Evolutionary conservation across 2,329 filamentous ascomycete genomes (phyloP).

Genomic region (Talaromyces sp.): DNA sequence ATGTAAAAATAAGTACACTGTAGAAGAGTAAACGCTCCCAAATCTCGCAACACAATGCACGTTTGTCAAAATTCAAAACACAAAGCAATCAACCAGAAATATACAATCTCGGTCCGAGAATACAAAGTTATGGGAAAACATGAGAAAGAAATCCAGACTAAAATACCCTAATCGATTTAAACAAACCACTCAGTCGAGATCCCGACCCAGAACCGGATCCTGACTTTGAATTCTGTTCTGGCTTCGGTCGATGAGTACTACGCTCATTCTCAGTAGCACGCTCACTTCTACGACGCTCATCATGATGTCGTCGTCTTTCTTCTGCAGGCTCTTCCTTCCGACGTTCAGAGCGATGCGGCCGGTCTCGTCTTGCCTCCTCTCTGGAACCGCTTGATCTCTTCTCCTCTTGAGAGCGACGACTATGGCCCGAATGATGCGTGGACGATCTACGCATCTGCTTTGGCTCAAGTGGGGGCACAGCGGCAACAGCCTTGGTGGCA

Average conservation of each 20-base stretch:
- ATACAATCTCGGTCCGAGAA: neutral
- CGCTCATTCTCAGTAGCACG: slow-evolving; percentile 12
- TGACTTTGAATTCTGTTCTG: slow-evolving; percentile 11
- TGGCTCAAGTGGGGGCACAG: slow-evolving; percentile 20
- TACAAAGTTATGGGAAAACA: neutral
- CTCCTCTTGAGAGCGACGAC: slow-evolving; percentile 19
- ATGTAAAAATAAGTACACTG: slow-evolving; percentile 11
- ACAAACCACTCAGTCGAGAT: slow-evolving; percentile 15
- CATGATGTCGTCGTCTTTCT: slow-evolving; percentile 17
- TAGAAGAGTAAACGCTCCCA: slow-evolving; percentile 6
- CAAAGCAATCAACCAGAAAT: neutral
- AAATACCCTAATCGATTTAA: slow-evolving; percentile 20
- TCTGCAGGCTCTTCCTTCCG: slow-evolving; percentile 13
- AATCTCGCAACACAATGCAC: neutral
- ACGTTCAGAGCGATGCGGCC: slow-evolving; percentile 15
- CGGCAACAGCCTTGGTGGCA: slow-evolving; percentile 30
- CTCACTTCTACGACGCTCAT: slow-evolving; percentile 16
- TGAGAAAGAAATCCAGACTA: neutral
- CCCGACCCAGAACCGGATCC: slow-evolving; percentile 2
- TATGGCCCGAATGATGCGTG: slow-evolving; percentile 28
- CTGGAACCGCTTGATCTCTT: slow-evolving; percentile 18
- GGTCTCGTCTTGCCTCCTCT: slow-evolving; percentile 17
- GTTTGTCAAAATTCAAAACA: neutral
- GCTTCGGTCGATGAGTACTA: slow-evolving; percentile 11
- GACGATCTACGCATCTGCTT: slow-evolving; percentile 25